Conservation (phyloP, 2,329 filamentous ascomycete genomes). For the Ophiocordyceps camponoti-floridani region DNA sequence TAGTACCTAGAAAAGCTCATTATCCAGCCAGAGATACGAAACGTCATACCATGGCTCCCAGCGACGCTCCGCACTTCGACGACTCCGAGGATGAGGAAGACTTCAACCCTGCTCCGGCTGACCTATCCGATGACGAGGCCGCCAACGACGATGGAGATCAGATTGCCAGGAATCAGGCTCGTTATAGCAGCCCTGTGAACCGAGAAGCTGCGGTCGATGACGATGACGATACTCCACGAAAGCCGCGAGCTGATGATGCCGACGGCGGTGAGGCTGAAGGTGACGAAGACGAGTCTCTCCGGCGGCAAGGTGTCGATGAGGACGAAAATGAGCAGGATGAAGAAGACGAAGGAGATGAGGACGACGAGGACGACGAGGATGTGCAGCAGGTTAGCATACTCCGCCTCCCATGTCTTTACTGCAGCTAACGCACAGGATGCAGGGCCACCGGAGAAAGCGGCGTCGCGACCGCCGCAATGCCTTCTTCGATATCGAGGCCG, state of each 20-base stretch:
- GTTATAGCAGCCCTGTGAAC: slow-evolving; percentile 19
- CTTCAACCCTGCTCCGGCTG: slow-evolving; percentile 69
- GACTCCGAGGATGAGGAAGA: slow-evolving; percentile 67
- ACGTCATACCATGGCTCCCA: slow-evolving; percentile 22
- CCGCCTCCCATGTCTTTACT: background rate
- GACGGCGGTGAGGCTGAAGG: slow-evolving; percentile 26
- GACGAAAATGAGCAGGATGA: slow-evolving; percentile 20
- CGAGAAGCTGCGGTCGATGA: slow-evolving; percentile 14
- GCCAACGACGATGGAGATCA: slow-evolving; percentile 21
- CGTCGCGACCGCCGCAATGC: slow-evolving; percentile 58
- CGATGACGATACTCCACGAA: slow-evolving; percentile 12
- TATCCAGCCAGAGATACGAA: no score
- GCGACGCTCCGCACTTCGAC: slow-evolving; percentile 29
- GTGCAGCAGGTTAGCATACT: slow-evolving; percentile 39
- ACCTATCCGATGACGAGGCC: slow-evolving; percentile 45
- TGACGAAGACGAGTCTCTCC: slow-evolving; percentile 14
- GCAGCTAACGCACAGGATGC: slow-evolving; percentile 8
- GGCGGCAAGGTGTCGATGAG: slow-evolving; percentile 11
- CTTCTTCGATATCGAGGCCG: slow-evolving; percentile 96
- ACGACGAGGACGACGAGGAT: slow-evolving; percentile 47
- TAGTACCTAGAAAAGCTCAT: background rate
- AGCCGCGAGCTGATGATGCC: slow-evolving; percentile 8
- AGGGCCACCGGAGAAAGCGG: slow-evolving; percentile 64
- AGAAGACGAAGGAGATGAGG: slow-evolving; percentile 34
- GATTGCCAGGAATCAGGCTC: slow-evolving; percentile 13